phyloP scores from a whole-genome alignment of 208 protist species.

The Leishmania major region DNA sequence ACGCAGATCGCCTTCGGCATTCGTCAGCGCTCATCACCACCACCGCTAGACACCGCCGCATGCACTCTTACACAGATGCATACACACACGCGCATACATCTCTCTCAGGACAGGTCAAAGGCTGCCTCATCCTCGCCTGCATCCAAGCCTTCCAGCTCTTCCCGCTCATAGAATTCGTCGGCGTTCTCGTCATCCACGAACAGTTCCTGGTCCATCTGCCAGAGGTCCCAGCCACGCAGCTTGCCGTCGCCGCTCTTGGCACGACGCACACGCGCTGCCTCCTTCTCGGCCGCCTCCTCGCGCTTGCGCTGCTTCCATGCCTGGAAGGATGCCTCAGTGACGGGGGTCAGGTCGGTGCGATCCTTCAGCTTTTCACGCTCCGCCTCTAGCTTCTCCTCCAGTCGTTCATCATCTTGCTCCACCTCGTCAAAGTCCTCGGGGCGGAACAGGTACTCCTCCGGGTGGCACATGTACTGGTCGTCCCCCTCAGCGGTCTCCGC shows the following conservation, averaged over 20 bases:
- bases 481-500: slow-evolving; percentile 26
- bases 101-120: slow-evolving; percentile 69
- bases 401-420: slow-evolving; percentile 72
- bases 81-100: background rate
- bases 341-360: slow-evolving; percentile 77
- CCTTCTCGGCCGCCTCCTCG: slow-evolving; percentile 60
- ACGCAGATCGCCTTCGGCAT: background rate
- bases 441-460: slow-evolving; percentile 88
- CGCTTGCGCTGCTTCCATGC: slow-evolving; percentile 74
- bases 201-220: slow-evolving; percentile 84
- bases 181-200: slow-evolving; percentile 89
- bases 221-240: slow-evolving; percentile 82
- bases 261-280: slow-evolving; percentile 63
- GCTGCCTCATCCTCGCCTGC: slow-evolving; percentile 48
- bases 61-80: slow-evolving; percentile 7
- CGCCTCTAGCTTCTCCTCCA: slow-evolving; percentile 88
- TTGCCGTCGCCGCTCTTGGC: slow-evolving; percentile 78
- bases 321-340: slow-evolving; percentile 84
- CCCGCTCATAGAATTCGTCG: slow-evolving; percentile 78
- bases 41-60: background rate
- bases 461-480: slow-evolving; percentile 59
- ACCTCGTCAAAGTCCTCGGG: slow-evolving; percentile 91
- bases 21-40: background rate
- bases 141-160: slow-evolving; percentile 33
- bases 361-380: slow-evolving; percentile 82